Evolutionary conservation across 164 flowering plant genomes (phyloP).

Genomic region (Cinnamomum chago): DNA sequence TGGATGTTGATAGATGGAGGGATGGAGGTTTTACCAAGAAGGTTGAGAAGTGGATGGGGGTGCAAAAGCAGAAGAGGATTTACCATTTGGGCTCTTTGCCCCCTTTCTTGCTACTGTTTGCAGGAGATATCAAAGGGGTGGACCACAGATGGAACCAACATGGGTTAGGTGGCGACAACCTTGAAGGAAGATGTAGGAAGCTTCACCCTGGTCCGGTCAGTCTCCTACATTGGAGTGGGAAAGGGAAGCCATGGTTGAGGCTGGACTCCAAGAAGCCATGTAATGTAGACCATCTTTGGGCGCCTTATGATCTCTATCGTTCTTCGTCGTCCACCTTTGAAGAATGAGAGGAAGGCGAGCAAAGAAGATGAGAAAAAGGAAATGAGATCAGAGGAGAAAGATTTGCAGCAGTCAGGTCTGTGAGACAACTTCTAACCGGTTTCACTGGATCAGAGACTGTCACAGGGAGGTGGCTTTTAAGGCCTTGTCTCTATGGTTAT

Average conservation of each 20-base stretch:
- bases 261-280: slow-evolving; percentile 49
- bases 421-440: too few species aligned
- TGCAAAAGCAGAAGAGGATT: slow-evolving; percentile 52
- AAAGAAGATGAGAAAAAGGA: neutral
- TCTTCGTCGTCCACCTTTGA: slow-evolving; percentile 26
- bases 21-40: slow-evolving; percentile 23
- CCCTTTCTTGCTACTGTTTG: slow-evolving; percentile 49
- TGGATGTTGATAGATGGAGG: slow-evolving; percentile 59
- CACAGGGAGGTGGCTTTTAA: neutral
- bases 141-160: slow-evolving; percentile 64
- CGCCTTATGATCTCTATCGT: slow-evolving; percentile 47
- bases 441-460: too few species aligned
- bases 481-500: neutral
- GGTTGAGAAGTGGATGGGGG: slow-evolving; percentile 63
- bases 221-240: slow-evolving; percentile 58
- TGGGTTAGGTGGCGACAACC: slow-evolving; percentile 56
- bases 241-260: slow-evolving; percentile 56
- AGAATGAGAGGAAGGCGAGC: slow-evolving; percentile 20
- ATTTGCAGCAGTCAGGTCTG: too few species aligned
- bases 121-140: slow-evolving; percentile 42
- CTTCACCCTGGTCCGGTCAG: slow-evolving; percentile 56
- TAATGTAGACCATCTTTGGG: slow-evolving; percentile 48
- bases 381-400: neutral
- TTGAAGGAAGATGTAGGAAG: slow-evolving; percentile 47
- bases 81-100: slow-evolving; percentile 54